Evolutionary conservation across 768 basidiomycete genomes (phyloP).

Genomic region (Chalciporus piperatus): DNA sequence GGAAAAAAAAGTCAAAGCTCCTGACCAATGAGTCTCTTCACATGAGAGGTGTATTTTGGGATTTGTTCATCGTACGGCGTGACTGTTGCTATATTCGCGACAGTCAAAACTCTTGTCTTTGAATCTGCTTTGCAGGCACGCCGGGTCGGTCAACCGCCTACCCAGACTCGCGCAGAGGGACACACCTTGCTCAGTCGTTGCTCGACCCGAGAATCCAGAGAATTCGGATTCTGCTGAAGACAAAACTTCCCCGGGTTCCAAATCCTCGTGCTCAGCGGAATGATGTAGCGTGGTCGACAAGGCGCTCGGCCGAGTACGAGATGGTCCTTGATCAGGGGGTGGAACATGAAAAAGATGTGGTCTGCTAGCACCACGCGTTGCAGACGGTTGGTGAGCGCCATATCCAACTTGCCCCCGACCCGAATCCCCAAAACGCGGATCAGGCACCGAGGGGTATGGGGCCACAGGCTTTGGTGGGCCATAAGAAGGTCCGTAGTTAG

Average conservation of each 20-base stretch:
- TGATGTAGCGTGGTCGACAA: background rate
- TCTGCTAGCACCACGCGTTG: background rate
- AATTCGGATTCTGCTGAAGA: constrained; percentile 24
- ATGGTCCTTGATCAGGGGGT: constrained; percentile 1
- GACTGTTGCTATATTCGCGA: background rate
- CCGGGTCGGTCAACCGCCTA: too few relatives aligned
- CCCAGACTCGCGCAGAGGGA: background rate
- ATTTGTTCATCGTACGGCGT: constrained; percentile 1
- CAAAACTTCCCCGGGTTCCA: constrained; percentile 27
- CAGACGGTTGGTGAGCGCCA: background rate
- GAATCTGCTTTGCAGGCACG: background rate
- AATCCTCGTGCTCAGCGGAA: constrained; percentile 4
- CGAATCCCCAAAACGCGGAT: constrained; percentile 9
- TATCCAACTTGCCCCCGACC: background rate
- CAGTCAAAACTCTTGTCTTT: constrained; percentile 4
- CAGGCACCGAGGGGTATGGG: constrained; percentile 11
- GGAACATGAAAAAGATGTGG: background rate
- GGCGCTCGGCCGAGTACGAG: background rate
- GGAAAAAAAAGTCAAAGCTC: background rate
- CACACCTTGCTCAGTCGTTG: constrained; percentile 12
- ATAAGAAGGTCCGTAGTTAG: constrained; percentile 1
- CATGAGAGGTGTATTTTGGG: constrained; percentile 8
- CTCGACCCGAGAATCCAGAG: constrained; percentile 22
- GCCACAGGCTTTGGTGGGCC: background rate
- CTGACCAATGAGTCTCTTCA: constrained; percentile 14